These are phyloP conservation scores for Neonectria sp. DNA, from an alignment of 2,329 filamentous ascomycete species.

Conservation along the genomic window DNA sequence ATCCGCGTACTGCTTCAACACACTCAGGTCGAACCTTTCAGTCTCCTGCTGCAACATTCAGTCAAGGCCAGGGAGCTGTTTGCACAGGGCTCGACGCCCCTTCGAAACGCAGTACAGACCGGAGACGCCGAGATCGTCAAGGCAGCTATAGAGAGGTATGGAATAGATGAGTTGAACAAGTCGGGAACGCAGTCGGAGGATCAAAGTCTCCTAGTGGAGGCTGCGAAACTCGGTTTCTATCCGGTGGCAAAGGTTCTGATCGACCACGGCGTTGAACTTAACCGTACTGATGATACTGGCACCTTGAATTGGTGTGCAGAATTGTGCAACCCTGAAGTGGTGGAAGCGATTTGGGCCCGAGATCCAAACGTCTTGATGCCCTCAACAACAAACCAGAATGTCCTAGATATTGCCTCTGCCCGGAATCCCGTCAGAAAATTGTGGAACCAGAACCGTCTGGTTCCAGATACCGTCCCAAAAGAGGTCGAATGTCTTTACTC, in stretches of 20 bases:
- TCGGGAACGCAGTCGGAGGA: background rate
- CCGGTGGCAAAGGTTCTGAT: background rate
- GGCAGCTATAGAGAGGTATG: background rate
- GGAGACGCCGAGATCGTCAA: background rate
- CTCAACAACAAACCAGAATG: background rate
- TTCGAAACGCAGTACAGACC: background rate
- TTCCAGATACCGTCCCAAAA: background rate
- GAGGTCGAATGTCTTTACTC: background rate
- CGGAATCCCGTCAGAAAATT: slow-evolving; percentile 2
- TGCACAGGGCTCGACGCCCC: background rate
- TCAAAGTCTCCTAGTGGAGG: background rate
- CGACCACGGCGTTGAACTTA: background rate
- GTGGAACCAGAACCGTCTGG: background rate
- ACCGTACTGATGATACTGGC: too few species aligned
- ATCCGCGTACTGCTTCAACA: background rate
- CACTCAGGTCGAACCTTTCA: background rate
- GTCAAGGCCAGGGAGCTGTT: background rate
- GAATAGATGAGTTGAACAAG: background rate
- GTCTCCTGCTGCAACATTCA: background rate
- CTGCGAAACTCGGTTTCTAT: background rate
- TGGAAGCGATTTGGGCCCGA: background rate
- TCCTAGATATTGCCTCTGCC: background rate
- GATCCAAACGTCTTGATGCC: background rate
- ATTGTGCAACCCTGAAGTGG: background rate
- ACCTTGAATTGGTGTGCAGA: background rate